These are phyloP conservation scores for Fraxinus paxiana DNA, from an alignment of 305 asterid species.

Conservation along the genomic window DNA sequence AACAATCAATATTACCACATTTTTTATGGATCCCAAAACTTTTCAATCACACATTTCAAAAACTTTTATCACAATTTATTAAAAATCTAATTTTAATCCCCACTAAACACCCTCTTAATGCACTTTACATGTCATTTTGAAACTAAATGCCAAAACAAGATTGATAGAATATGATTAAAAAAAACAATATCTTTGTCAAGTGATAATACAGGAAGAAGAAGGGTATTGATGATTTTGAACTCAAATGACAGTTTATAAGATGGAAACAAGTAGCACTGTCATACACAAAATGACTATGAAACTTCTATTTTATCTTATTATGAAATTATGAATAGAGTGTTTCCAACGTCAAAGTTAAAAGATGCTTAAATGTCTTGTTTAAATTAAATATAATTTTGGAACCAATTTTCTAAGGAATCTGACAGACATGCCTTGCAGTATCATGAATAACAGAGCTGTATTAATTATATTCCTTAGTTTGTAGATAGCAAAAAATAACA, in stretches of 20 bases:
- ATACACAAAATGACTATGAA: slow-evolving; percentile 34
- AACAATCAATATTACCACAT: too few species aligned
- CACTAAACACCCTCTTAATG: background rate
- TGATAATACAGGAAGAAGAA: background rate
- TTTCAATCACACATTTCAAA: too few species aligned
- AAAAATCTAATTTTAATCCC: too few species aligned
- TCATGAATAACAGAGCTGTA: slow-evolving; percentile 43
- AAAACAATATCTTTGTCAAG: slow-evolving; percentile 11
- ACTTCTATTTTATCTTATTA: slow-evolving; percentile 75
- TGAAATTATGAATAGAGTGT: slow-evolving; percentile 32
- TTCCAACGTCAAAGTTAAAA: slow-evolving; percentile 40
- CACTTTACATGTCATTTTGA: background rate
- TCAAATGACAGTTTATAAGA: background rate
- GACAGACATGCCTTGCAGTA: slow-evolving; percentile 63
- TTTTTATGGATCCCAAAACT: too few species aligned
- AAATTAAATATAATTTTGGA: slow-evolving; percentile 31
- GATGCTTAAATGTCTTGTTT: slow-evolving; percentile 22
- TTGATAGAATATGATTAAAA: slow-evolving; percentile 9
- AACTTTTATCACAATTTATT: too few species aligned
- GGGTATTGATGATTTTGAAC: slow-evolving; percentile 22
- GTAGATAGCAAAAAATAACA: slow-evolving; percentile 27
- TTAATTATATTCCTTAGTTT: slow-evolving; percentile 30
- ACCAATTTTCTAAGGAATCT: slow-evolving; percentile 36
- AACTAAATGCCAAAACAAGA: background rate
- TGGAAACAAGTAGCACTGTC: slow-evolving; percentile 20